Evolutionary conservation across 2,329 filamentous ascomycete genomes (phyloP).

Genomic region (Fusarium multiceps): DNA sequence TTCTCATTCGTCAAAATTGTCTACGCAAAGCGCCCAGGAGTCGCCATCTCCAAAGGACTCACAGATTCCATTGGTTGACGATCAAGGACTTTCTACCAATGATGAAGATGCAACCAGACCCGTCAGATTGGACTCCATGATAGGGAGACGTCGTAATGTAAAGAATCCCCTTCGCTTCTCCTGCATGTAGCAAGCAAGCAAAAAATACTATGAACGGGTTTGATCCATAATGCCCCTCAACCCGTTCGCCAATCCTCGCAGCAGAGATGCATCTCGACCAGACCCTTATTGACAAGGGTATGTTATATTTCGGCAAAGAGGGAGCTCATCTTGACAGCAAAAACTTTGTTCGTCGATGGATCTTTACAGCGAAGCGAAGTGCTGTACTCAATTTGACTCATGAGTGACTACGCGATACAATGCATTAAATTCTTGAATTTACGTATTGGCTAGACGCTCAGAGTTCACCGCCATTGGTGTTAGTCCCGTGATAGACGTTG

Average conservation of each 20-base stretch:
- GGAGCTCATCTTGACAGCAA: slow-evolving; percentile 1
- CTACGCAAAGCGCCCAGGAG: slow-evolving; percentile 39
- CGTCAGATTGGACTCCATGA: slow-evolving; percentile 32
- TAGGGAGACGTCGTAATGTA: slow-evolving; percentile 8
- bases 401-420: slow-evolving; percentile 23
- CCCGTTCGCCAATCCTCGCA: slow-evolving; percentile 43
- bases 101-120: slow-evolving; percentile 23
- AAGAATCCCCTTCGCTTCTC: slow-evolving; percentile 15
- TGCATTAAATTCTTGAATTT: slow-evolving; percentile 5
- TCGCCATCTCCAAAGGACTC: slow-evolving; percentile 27
- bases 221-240: slow-evolving; percentile 35
- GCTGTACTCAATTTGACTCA: neutral
- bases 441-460: slow-evolving; percentile 15
- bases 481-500: slow-evolving; percentile 28
- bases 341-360: slow-evolving; percentile 21
- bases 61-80: slow-evolving; percentile 35
- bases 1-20: slow-evolving; percentile 39
- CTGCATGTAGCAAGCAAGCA: slow-evolving; percentile 22
- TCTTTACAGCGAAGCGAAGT: slow-evolving; percentile 1
- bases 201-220: slow-evolving; percentile 12
- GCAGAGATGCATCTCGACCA: slow-evolving; percentile 27
- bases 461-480: slow-evolving; percentile 34
- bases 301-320: slow-evolving; percentile 34
- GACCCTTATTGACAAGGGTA: slow-evolving; percentile 38
- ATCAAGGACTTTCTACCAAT: slow-evolving; percentile 43